Evolutionary conservation across 352 stramenopile species (phyloP), one percentile per base, ranked within the genome.

Genomic region (Phytophthora palmivora): DNA sequence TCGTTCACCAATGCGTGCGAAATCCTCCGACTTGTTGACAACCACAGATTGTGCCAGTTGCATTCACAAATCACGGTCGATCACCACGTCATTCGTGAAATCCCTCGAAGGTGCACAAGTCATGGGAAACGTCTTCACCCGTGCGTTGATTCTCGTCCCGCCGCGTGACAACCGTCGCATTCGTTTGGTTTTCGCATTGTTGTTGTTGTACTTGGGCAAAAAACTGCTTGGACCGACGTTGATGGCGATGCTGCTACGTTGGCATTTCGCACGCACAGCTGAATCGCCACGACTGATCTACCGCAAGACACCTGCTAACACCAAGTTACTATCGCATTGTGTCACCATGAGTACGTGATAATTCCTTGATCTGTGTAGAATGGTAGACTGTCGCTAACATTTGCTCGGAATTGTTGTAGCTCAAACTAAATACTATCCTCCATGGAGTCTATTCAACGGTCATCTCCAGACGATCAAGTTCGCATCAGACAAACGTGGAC

Each of bases 391-490:
- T 9, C 39, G 10, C 10, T 36, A 11, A 21, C 19, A 14, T 6
- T 28, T 22, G 39, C 11, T 33, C 4, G 4, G n/a, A 14, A 18
- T 1, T 45, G 19, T 34, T 52, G 43, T 63, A 85, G 78, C 78
- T 4, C 70, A 68, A 41, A 60, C 73, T 16, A 76, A 74, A 57
- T 91, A 88, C 61, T 78, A 79, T 53, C 72, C 81, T 32, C 65
- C 76, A 1, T 82, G 64, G 75, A 52, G 71, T 16, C 58, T 87
- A 10, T 79, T 80, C 42, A 88, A 82, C 52, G 79, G 79, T 14
- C 81, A 88, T 48, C 28, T 88, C 9, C 81, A 89, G 62, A 88
- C 81, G 5, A 43, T 86, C 28, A 65, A 63, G 47, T 75, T 88
- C 39, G 67, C 72, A 37, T 58, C 54, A 0, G 63, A 71, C 5